A percentile compares a stretch with the other conserved stretches of the same genome.
phyloP scores from a whole-genome alignment of 2,329 filamentous ascomycete genomes.

The Penicillium thymicola region DNA sequence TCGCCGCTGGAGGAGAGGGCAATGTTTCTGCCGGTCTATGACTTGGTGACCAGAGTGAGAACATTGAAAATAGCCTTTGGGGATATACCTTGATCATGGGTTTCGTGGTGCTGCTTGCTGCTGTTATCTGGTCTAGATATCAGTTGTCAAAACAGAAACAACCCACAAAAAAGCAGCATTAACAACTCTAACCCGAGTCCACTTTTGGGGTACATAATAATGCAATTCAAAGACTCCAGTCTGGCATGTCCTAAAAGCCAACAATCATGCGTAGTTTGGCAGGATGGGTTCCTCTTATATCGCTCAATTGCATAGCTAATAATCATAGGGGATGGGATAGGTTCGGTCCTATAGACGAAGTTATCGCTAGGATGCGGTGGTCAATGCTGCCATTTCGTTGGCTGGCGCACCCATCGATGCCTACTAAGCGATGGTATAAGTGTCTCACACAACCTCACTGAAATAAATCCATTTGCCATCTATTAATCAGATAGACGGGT shows the following conservation, averaged over 20 bases:
- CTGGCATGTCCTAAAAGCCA: background rate
- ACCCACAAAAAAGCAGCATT: slow-evolving; percentile 4
- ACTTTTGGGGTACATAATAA: background rate
- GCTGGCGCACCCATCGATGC: background rate
- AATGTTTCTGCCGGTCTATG: slow-evolving; percentile 31
- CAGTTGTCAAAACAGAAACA: background rate
- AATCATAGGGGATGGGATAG: background rate
- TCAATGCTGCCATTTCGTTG: background rate
- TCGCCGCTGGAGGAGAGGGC: slow-evolving; percentile 48
- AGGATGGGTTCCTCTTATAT: background rate
- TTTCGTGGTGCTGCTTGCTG: slow-evolving; percentile 25
- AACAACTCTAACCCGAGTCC: background rate
- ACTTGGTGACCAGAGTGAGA: slow-evolving; percentile 23
- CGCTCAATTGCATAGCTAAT: background rate
- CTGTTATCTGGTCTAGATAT: slow-evolving; percentile 21
- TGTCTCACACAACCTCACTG: background rate
- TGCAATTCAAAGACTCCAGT: background rate
- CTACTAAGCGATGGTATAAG: background rate
- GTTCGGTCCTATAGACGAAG: background rate
- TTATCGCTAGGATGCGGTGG: background rate
- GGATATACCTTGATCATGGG: slow-evolving; percentile 23
- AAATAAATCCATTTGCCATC: background rate
- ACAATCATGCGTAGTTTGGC: background rate
- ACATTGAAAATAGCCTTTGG: slow-evolving; percentile 4
- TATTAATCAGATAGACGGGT: background rate